These are phyloP conservation scores for Termitomyces sp. DNA, from an alignment of 768 basidiomycete species.

Conservation along the genomic window DNA sequence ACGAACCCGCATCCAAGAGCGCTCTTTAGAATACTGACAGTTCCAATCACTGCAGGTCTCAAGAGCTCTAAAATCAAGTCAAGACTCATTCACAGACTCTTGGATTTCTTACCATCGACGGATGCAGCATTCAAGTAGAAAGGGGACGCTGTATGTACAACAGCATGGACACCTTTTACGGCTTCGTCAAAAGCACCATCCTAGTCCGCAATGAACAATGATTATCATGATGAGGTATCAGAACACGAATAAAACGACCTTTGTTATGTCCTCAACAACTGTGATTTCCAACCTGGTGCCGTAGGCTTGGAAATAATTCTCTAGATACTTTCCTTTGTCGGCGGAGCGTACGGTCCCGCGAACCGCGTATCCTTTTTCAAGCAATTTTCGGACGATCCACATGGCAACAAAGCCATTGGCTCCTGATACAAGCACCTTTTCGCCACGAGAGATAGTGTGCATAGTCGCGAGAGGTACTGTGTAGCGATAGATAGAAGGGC, in stretches of 20 bases:
- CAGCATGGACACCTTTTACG: slow-evolving; percentile 60
- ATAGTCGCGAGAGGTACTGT: slow-evolving; percentile 4
- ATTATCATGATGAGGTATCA: background rate
- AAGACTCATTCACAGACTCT: background rate
- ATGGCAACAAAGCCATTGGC: slow-evolving; percentile 26
- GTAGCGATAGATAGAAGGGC: background rate
- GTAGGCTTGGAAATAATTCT: slow-evolving; percentile 17
- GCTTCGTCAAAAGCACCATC: slow-evolving; percentile 65
- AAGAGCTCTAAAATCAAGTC: slow-evolving; percentile 44
- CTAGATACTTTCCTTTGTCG: slow-evolving; percentile 18
- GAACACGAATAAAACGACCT: slow-evolving; percentile 6
- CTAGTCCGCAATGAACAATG: slow-evolving; percentile 19
- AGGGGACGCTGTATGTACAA: slow-evolving; percentile 61
- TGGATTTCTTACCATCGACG: slow-evolving; percentile 19
- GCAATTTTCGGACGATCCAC: slow-evolving; percentile 23
- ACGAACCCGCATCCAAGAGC: slow-evolving; percentile 48
- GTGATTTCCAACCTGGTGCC: slow-evolving; percentile 21
- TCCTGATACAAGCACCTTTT: slow-evolving; percentile 25
- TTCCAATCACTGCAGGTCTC: slow-evolving; percentile 68
- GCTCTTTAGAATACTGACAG: slow-evolving; percentile 55
- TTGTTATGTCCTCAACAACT: slow-evolving; percentile 20
- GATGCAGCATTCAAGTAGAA: slow-evolving; percentile 40
- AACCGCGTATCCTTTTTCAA: slow-evolving; percentile 24
- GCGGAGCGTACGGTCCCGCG: slow-evolving; percentile 22
- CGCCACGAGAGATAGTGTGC: slow-evolving; percentile 16